Percentiles rank a stretch among this genome's conserved stretches.
Conservation (phyloP, 148 eudicot species). For the Silene latifolia region DNA sequence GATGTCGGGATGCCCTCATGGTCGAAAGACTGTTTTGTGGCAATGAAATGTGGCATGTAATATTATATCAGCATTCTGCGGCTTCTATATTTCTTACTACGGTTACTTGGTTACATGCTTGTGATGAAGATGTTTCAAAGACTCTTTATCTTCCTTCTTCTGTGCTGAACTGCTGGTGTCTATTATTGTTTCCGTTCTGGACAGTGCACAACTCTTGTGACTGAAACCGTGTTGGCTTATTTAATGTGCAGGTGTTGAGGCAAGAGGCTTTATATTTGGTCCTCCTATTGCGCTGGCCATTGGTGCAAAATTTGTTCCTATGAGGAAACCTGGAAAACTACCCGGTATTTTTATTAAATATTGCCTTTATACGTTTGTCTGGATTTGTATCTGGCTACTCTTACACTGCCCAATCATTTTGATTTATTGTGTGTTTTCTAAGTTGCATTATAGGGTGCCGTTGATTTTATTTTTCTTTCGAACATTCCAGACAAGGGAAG, state of each 20-base stretch:
- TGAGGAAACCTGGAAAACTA: conserved; percentile 87
- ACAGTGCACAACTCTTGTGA: background rate
- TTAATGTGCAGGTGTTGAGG: conserved; percentile 75
- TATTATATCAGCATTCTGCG: background rate
- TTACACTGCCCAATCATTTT: background rate
- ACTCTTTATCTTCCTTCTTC: conserved; percentile 1
- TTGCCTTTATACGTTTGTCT: background rate
- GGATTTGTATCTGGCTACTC: background rate
- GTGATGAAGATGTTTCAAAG: background rate
- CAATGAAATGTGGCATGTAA: background rate
- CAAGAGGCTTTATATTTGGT: conserved; percentile 97
- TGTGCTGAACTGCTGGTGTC: background rate
- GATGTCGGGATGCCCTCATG: background rate
- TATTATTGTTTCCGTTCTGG: background rate
- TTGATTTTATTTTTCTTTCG: background rate
- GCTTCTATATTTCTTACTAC: background rate
- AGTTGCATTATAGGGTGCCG: background rate
- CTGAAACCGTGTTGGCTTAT: background rate
- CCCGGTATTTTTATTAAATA: conserved; percentile 48
- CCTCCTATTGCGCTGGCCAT: conserved; percentile 97
- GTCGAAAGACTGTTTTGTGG: conserved; percentile 1
- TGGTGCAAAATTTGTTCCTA: conserved; percentile 95
- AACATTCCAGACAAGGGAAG: background rate
- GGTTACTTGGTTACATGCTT: background rate
- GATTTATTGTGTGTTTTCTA: background rate